phyloP scores from a whole-genome alignment of 768 basidiomycete species.

The Lanmaoa pseudosensibilis region DNA sequence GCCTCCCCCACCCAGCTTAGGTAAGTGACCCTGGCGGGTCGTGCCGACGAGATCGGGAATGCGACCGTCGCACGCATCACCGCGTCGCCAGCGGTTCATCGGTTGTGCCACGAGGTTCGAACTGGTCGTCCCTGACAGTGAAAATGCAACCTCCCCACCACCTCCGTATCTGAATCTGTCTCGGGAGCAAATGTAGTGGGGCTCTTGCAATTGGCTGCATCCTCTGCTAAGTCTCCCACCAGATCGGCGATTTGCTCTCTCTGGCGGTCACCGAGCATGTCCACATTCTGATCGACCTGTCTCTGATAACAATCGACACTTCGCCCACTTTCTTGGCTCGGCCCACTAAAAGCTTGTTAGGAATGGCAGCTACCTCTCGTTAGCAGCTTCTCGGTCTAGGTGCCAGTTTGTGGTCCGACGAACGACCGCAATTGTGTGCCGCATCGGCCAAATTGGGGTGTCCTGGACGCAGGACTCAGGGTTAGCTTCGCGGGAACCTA shows the following conservation, averaged over 20 bases:
- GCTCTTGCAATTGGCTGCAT: not conserved
- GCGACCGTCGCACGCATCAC: conserved; percentile 22
- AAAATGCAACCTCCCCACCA: conserved; percentile 4
- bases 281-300: conserved; percentile 7
- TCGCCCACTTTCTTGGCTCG: not conserved
- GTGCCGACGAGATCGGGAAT: conserved; percentile 18
- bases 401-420: not conserved
- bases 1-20: conserved; percentile 1
- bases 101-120: conserved; percentile 23
- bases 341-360: conserved; percentile 1
- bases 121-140: conserved; percentile 14
- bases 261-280: not conserved
- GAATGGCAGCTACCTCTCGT: not conserved
- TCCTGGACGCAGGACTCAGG: conserved; percentile 9
- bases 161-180: conserved; percentile 4
- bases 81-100: conserved; percentile 14
- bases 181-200: conserved; percentile 13
- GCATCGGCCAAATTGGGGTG: not conserved
- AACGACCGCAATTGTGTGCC: not conserved
- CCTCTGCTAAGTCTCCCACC: not conserved
- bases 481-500: conserved; percentile 27
- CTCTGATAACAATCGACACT: conserved; percentile 6
- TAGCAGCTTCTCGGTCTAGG: not conserved
- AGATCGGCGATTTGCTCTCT: conserved; percentile 9
- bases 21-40: not conserved